phyloP scores from a whole-genome alignment of 768 basidiomycete genomes.

The Amanita rubescens region DNA sequence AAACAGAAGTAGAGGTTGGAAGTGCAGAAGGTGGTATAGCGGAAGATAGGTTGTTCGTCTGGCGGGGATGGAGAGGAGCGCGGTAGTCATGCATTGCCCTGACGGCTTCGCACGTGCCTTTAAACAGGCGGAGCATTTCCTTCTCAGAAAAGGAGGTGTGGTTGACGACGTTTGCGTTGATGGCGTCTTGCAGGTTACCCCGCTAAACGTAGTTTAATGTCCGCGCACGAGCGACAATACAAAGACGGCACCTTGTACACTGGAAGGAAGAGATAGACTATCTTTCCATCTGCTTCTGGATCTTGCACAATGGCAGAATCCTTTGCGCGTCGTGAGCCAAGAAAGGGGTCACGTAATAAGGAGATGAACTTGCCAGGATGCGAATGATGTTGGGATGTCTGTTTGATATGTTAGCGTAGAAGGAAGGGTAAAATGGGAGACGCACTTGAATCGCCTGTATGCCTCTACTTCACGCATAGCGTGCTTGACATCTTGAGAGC shows the following conservation, averaged over 20 bases:
- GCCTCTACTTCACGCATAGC: slow-evolving; percentile 89
- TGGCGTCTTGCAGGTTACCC: slow-evolving; percentile 93
- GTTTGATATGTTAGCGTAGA: slow-evolving; percentile 7
- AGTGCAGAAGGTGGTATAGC: slow-evolving; percentile 15
- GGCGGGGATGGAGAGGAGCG: slow-evolving; percentile 22
- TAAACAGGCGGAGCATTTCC: slow-evolving; percentile 85
- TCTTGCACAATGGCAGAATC: slow-evolving; percentile 95
- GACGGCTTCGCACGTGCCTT: slow-evolving; percentile 89
- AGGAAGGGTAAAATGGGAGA: not conserved
- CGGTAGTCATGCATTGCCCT: slow-evolving; percentile 91
- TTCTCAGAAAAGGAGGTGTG: slow-evolving; percentile 79
- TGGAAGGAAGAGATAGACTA: slow-evolving; percentile 94
- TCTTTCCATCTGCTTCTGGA: slow-evolving; percentile 86
- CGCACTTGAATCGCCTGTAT: slow-evolving; percentile 88
- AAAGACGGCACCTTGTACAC: slow-evolving; percentile 63
- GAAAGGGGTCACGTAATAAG: not conserved
- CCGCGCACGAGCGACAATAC: not conserved
- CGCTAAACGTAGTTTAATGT: slow-evolving; percentile 36
- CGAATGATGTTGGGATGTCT: slow-evolving; percentile 97
- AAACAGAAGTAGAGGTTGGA: not conserved
- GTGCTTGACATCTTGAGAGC: slow-evolving; percentile 81
- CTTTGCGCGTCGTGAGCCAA: slow-evolving; percentile 26
- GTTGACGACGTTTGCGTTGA: slow-evolving; percentile 80
- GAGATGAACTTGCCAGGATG: slow-evolving; percentile 61
- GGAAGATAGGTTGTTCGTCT: not conserved